phyloP scores from a whole-genome alignment of 768 basidiomycete species.

The Butyriboletus loyo region DNA sequence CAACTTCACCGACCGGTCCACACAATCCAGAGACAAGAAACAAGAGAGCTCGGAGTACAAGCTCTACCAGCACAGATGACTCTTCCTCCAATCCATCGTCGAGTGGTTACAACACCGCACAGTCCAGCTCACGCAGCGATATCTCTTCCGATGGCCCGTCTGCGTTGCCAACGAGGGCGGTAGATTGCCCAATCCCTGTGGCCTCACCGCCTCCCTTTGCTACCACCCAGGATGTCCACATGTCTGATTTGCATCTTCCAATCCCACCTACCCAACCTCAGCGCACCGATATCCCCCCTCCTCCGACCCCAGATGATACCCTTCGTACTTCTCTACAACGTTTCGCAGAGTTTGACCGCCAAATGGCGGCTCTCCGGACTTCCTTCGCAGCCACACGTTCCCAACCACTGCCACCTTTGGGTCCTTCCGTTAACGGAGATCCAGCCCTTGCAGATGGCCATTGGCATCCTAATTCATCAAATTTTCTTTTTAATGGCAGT shows the following conservation, averaged over 20 bases:
- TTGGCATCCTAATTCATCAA: slow-evolving; percentile 20
- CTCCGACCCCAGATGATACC: slow-evolving; percentile 32
- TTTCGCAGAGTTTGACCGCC: slow-evolving; percentile 52
- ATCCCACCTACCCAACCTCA: slow-evolving; percentile 15
- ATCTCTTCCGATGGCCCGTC: slow-evolving; percentile 21
- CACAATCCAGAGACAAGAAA: slow-evolving; percentile 48
- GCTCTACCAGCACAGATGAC: slow-evolving; percentile 40
- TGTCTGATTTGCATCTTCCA: slow-evolving; percentile 40
- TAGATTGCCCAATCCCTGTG: slow-evolving; percentile 21
- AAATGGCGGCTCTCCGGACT: slow-evolving; percentile 48
- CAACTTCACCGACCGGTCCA: slow-evolving; percentile 11
- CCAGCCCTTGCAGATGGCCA: slow-evolving; percentile 10
- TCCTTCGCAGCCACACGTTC: slow-evolving; percentile 32
- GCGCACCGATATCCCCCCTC: slow-evolving; percentile 9
- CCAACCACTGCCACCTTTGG: slow-evolving; percentile 25
- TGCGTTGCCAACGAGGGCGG: slow-evolving; percentile 3
- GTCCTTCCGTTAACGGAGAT: slow-evolving; percentile 18
- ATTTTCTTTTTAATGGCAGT: slow-evolving; percentile 17
- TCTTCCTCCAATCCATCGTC: slow-evolving; percentile 35
- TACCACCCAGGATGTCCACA: slow-evolving; percentile 46
- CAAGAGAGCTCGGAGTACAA: slow-evolving; percentile 57
- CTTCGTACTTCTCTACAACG: slow-evolving; percentile 47
- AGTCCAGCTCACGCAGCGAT: slow-evolving; percentile 35
- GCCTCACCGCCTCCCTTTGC: slow-evolving; percentile 38
- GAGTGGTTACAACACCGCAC: slow-evolving; percentile 35